Base-by-base conservation (phyloP, 768 basidiomycete species). In the Lepiota brunneoincarnata region DNA sequence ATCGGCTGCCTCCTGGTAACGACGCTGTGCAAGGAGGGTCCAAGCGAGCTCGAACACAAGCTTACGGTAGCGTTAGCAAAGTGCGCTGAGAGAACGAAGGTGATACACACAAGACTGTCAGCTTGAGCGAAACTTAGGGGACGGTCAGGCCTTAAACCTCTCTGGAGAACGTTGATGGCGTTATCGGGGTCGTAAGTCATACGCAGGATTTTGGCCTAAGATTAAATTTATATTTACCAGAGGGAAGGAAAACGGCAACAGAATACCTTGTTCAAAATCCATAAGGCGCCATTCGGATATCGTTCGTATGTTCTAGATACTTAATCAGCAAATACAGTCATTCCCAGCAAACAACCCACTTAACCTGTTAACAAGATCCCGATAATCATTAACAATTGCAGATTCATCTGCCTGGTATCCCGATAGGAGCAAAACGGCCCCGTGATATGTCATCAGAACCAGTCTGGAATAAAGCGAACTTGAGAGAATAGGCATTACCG, bases 401-500 rank as follows among this genome's bases (percentile, higher is more conserved):
- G 72, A 71, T 63, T 86, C 86, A 56, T 93, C 82, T 0, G 89
- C 88, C 63, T 89, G 89, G 59, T 83, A 93, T 1, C 90, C 90
- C 4, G 85, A 74, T 26, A 89, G 64, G 0, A 88, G 77, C 2
- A 91, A 74, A 4, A 91, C 80, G 47, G 84, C 77, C 23, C 89
- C 86, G 49, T 88, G 74, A 63, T 91, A 91, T 2, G 87, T 87
- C 87, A 93, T 91, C 6, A 93, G 68, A 0, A 87, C 80, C n/a
- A 92, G 71, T 12, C 87, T 87, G 51, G 15, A 47, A 35, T 34
- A 36, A 7, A 18, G 53, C 23, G 9, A 55, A 34, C 21, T 2
- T n/a, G 20, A 21, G 20, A 21, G 36, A 12, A 46, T 14, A 51
- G 44, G 14, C 44, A 44, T 14, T 4, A 37, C 20, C 41, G 38